These are phyloP conservation scores for Fusarium subglutinans DNA, from an alignment of 2,329 filamentous ascomycete genomes.

Conservation along the genomic window DNA sequence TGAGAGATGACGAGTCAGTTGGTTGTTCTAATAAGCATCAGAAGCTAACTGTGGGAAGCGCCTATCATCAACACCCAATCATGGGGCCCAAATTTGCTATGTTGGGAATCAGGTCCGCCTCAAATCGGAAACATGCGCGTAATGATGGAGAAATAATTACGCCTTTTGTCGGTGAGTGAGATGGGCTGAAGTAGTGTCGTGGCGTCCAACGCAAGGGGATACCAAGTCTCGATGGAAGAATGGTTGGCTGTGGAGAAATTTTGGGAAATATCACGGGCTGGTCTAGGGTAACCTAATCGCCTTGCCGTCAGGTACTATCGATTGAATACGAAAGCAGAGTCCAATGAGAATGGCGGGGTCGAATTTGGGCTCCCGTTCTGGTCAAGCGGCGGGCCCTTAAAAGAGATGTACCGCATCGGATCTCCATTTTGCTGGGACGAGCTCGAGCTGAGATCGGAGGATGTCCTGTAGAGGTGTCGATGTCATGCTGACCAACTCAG, in stretches of 20 bases:
- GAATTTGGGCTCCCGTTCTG: slow-evolving; percentile 3
- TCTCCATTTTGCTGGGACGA: slow-evolving; percentile 8
- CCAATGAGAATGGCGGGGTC: not conserved
- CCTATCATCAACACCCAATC: not conserved
- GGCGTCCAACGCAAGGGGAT: slow-evolving; percentile 31
- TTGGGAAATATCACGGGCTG: slow-evolving; percentile 2
- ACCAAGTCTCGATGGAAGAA: slow-evolving; percentile 10
- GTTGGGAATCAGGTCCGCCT: not conserved
- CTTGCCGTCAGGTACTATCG: slow-evolving; percentile 13
- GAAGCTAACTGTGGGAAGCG: slow-evolving; percentile 5
- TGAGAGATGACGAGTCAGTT: slow-evolving; percentile 15
- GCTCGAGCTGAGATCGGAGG: slow-evolving; percentile 18
- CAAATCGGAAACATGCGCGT: not conserved
- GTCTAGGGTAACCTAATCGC: slow-evolving; percentile 30
- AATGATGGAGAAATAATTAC: slow-evolving; percentile 1
- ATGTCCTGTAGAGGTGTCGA: slow-evolving; percentile 10
- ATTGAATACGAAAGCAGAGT: slow-evolving; percentile 11
- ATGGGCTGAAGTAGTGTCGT: slow-evolving; percentile 18
- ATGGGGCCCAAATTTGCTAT: not conserved
- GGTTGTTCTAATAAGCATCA: not conserved
- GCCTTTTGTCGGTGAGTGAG: slow-evolving; percentile 14
- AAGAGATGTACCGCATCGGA: slow-evolving; percentile 28
- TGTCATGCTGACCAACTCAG: slow-evolving; percentile 18
- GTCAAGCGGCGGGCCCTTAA: slow-evolving; percentile 26
- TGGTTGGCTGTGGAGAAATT: slow-evolving; percentile 26